Evolutionary conservation across 495 filamentous ascomycete species (phyloP).

Genomic region (Talaromyces proteolyticus): DNA sequence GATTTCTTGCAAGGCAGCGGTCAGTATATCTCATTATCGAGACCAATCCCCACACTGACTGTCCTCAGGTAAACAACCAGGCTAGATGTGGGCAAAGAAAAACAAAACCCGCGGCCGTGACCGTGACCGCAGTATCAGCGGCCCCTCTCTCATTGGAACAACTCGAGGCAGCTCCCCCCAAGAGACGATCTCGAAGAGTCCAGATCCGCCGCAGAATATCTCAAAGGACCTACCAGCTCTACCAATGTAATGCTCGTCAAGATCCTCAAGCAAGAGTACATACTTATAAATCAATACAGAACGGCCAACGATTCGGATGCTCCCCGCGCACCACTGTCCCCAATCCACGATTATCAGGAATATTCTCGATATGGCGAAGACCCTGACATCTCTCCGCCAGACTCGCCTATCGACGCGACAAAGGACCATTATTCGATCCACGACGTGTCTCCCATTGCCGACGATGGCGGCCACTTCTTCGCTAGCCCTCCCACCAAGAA

Average conservation of each 20-base stretch:
- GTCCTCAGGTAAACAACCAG: no score
- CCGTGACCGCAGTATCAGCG: background rate
- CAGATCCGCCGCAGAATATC: background rate
- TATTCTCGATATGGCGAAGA: conserved; percentile 2
- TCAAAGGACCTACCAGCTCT: conserved; percentile 31
- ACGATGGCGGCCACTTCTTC: conserved; percentile 10
- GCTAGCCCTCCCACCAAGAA: conserved; percentile 4
- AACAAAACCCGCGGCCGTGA: conserved; percentile 3
- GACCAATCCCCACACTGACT: no score
- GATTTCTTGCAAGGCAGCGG: no score
- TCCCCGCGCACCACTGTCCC: background rate
- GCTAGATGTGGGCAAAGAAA: conserved; percentile 40
- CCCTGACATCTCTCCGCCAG: conserved; percentile 40
- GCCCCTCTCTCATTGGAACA: background rate
- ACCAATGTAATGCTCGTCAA: conserved; percentile 27
- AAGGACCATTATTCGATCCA: conserved; percentile 26
- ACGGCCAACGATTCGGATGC: conserved; percentile 9
- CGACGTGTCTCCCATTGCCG: conserved; percentile 42
- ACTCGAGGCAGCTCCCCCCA: background rate
- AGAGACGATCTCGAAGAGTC: background rate
- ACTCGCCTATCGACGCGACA: conserved; percentile 23
- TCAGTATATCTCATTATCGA: no score
- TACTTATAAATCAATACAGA: conserved; percentile 1
- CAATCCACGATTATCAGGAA: conserved; percentile 1
- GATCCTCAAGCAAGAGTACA: background rate